Evolutionary conservation across 371 early-diverging fungal genomes (phyloP), one percentile per base, ranked within the genome.

Genomic region (Nematocida displodere): DNA sequence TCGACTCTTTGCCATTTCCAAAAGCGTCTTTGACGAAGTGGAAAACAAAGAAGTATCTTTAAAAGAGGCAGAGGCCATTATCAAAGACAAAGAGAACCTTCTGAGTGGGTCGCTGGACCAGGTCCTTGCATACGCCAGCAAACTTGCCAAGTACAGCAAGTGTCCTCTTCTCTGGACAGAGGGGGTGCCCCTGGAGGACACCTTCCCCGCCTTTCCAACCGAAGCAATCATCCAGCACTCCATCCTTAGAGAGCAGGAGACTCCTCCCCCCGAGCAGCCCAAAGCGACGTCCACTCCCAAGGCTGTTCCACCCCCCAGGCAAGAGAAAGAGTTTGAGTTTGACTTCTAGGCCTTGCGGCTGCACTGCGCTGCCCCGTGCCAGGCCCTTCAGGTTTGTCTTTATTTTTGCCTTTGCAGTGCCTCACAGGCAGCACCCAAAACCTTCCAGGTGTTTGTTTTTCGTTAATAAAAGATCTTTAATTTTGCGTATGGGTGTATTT

Each of bases 111-210:
- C 5, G 5, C 3, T 46, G 49, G 50, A 61, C 1, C 46, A 49
- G 5, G 42, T 71, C 22, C 31, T 71, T 49, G 24, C 8, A 29
- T 71, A 71, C 54, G 28, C 28, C 13, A 24, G 4, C 20, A 36
- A 36, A 4, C 54, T 71, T 15, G 8, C 42, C 58, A 54, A n/a
- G 24, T 42, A 71, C 59, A 48, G 24, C 46, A 71, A 71, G 36
- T 71, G 75, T 31, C 59, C 59, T 26, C 40, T 71, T 11, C 75
- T 71, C n/a, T 71, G 62, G 61, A 48, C 48, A 17, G 62, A 71
- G 46, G 75, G 54, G 8, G 37, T 22, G 13, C 26, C 61, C 5
- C 34, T 71, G 33, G 29, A 62, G 36, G 61, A 53, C 11, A 59
- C 61, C 36, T 29, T 71, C 20, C 75, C 75, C 20, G 75, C 61